A percentile compares a stretch with the other conserved stretches of the same genome.
phyloP scores from a whole-genome alignment of 2,329 filamentous ascomycete genomes.

The Neopestalotiopsis clavispora region DNA sequence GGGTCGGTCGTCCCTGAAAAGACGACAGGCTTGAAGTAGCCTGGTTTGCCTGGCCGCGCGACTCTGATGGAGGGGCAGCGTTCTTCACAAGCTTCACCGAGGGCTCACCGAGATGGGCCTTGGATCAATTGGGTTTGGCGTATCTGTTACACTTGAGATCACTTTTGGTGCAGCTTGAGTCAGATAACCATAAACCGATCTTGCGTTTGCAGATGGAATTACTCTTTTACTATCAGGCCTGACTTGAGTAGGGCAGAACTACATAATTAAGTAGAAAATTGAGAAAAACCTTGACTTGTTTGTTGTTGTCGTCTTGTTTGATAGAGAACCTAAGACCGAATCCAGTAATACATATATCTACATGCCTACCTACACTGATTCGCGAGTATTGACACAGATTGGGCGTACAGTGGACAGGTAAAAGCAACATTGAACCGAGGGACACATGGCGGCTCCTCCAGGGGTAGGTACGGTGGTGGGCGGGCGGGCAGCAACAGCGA shows the following conservation, averaged over 20 bases:
- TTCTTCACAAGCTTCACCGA: not conserved
- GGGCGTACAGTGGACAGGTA: too few species aligned
- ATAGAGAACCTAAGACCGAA: too few species aligned
- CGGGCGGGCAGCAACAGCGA: too few species aligned
- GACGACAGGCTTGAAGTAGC: not conserved
- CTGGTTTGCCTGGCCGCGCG: not conserved
- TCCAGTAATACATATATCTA: too few species aligned
- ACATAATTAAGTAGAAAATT: too few species aligned
- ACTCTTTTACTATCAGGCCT: not conserved
- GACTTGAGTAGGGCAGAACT: not conserved
- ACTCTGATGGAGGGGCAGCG: not conserved
- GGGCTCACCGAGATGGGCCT: not conserved
- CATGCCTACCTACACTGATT: too few species aligned
- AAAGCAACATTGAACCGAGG: too few species aligned
- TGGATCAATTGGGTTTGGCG: not conserved
- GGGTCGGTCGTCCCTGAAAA: conserved; percentile 12
- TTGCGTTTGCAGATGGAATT: not conserved
- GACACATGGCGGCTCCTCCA: too few species aligned
- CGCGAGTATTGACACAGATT: too few species aligned
- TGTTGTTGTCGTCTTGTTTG: too few species aligned
- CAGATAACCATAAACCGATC: not conserved
- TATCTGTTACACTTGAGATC: not conserved
- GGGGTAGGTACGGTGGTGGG: too few species aligned
- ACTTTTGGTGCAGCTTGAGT: not conserved
- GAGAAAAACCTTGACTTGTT: too few species aligned